Conservation (phyloP, 805 yeast species). For the Nakazawaea populi region DNA sequence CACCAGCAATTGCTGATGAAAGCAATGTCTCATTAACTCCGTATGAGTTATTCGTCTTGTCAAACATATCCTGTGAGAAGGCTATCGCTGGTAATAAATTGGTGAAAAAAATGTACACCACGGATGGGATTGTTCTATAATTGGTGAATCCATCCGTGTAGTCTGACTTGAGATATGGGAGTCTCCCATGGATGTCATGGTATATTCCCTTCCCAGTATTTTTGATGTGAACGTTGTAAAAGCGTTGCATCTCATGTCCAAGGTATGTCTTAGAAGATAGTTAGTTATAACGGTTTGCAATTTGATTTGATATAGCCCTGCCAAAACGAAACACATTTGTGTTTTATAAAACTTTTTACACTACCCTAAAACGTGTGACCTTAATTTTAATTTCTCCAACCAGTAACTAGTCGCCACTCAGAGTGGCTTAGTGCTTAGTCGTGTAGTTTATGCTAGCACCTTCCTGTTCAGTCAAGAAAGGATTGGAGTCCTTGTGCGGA, state of each 20-base stretch:
- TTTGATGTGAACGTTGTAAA: conserved; percentile 15
- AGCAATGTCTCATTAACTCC: conserved; percentile 89
- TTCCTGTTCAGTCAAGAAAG: too few relatives aligned
- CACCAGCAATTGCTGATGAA: conserved; percentile 83
- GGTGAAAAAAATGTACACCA: conserved; percentile 80
- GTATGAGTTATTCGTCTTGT: conserved; percentile 77
- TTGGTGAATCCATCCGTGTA: conserved; percentile 71
- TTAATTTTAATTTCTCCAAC: too few relatives aligned
- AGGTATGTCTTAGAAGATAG: neutral
- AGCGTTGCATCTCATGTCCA: neutral
- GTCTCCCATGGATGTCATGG: conserved; percentile 42
- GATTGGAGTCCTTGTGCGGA: neutral
- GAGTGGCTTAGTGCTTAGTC: neutral
- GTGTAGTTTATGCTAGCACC: neutral
- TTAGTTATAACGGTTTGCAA: too few relatives aligned
- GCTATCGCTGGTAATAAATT: conserved; percentile 91
- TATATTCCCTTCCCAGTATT: conserved; percentile 44
- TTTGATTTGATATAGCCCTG: too few relatives aligned
- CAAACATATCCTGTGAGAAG: conserved; percentile 96
- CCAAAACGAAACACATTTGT: too few relatives aligned
- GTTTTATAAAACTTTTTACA: too few relatives aligned
- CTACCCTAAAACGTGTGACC: too few relatives aligned
- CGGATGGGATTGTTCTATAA: conserved; percentile 84
- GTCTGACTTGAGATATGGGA: conserved; percentile 72
- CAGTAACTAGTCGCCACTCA: neutral